Evolutionary conservation across 129 eudicot species (phyloP).

Genomic region (Flaveria brownii): DNA sequence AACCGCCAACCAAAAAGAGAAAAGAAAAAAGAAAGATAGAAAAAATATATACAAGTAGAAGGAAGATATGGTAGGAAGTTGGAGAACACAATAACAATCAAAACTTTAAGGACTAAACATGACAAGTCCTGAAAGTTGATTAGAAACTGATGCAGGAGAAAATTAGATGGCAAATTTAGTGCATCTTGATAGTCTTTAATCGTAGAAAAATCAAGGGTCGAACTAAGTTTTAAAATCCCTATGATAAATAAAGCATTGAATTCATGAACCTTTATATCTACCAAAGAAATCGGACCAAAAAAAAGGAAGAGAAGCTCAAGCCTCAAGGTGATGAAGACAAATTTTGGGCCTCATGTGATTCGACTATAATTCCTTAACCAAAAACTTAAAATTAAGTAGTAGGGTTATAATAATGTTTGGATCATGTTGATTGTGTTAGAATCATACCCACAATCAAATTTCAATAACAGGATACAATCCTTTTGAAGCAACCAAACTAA

Average conservation of each 20-base stretch:
- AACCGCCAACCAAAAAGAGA: background rate
- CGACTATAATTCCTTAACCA: background rate
- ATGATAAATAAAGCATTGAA: background rate
- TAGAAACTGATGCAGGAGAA: slow-evolving; percentile 1
- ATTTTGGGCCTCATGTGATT: background rate
- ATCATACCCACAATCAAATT: too few relatives aligned
- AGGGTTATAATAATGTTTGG: background rate
- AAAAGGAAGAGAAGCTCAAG: background rate
- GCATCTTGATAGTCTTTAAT: background rate
- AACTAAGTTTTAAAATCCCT: background rate
- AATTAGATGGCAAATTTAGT: background rate
- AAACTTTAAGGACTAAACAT: background rate
- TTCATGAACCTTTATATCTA: background rate
- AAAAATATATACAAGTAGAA: slow-evolving; percentile 2
- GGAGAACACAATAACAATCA: background rate
- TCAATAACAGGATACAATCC: too few relatives aligned
- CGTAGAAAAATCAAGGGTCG: background rate
- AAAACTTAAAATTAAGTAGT: too few relatives aligned
- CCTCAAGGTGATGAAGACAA: background rate
- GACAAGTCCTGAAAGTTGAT: background rate
- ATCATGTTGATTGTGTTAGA: background rate
- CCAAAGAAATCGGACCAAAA: background rate
- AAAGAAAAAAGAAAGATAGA: too few relatives aligned
- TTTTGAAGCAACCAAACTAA: too few relatives aligned
- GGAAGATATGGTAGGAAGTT: background rate